Base-by-base conservation (phyloP, 2,329 filamentous ascomycete genomes). In the Aciculosporium take region DNA sequence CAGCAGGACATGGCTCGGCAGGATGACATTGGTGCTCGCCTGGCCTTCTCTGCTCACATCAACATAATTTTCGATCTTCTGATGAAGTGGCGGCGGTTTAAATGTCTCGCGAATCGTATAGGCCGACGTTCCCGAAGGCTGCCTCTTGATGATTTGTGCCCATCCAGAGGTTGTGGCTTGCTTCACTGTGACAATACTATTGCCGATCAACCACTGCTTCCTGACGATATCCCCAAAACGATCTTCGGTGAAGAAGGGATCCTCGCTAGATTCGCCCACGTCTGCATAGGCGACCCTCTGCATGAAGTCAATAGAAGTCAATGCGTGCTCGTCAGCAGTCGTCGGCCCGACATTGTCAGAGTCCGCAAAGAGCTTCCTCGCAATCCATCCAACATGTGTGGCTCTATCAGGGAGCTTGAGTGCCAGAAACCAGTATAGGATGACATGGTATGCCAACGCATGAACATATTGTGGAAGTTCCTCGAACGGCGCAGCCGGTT, bases 371-470 rank as follows among this genome's bases (percentile, higher is more conserved):
- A 98, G 70, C 48, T 86, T 86, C 53, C 81, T 86, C 9, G 84
- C 81, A 48, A 98, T 94, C 84, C 86, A 94, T 23, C 79, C 78
- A 39, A 95, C 87, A 49, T 94, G 81, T 46, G 77, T 84, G 27
- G 81, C 76, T 39, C 91, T 79, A 56, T 95, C 87, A 29, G 81
- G 76, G 39, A 94, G 71, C 54, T 86, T 89, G 51, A 98, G 60
- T 1, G 87, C 84, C 50, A 98, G 71, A 57, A 96, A 98, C 91
- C 91, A 98, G 56, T 94, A 95, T 2, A 87, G 82, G 49, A 98
- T 88, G 51, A 94, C 86, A 57, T 96, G 88, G 56, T 94, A 94
- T 7, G 89, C 89, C 40, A 96, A 67, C 2, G 87, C 84, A 58
- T 93, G 91, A 21, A 98, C 85, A 57, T 98, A 98, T 59, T 91